Base-by-base conservation (phyloP, 2,329 filamentous ascomycete species). In the Penicillium sp. region DNA sequence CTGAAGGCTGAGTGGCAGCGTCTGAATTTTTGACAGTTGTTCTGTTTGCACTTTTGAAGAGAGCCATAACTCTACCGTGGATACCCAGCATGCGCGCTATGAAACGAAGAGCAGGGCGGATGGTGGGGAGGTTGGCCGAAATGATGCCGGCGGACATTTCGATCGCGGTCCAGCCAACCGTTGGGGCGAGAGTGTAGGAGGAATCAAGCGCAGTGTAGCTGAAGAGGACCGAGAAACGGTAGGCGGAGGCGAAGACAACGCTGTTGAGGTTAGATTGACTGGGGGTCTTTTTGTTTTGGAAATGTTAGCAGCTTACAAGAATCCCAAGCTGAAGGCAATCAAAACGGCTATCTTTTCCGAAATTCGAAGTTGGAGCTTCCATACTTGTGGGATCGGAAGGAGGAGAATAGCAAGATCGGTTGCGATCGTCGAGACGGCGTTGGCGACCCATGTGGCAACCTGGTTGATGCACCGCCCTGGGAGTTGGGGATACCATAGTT, bases 141-240 rank as follows among this genome's bases (percentile, higher is more conserved):
- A 68, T 62, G 31, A 70, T 69, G 6, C 67, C 67, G 27, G 68
- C 66, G 19, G 68, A 65, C 64, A 68, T 69, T 50, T 70, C 68
- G 45, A 70, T 70, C 12, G 67, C 64, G 19, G 67, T 68, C 68
- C 68, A 70, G 51, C 61, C 67, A 36, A 69, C 66, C 19, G 66
- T 68, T 7, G 59, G 66, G n/a, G 66, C 67, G 27, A 70, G 64
- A 17, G 67, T 69, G 55, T 68, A 70, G 42, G 67, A 65, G 9
- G 65, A 62, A 49, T 69, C 45, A 36, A 23, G 8, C 1, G 45
- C 4, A 35, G 9, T 36, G 31, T 48, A 48, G 15, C 19, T 48
- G 21, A 48, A 48, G 31, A 48, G 31, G 31, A 48, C 31, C 6
- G 31, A 48, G 21, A 48, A 48, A 36, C 45, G 45, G 45, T 48